A percentile compares a stretch with the other conserved stretches of the same genome.
These are phyloP conservation scores for Cystobasidium slooffiae DNA, from an alignment of 1,284 basidiomycete genomes.

Conservation along the genomic window DNA sequence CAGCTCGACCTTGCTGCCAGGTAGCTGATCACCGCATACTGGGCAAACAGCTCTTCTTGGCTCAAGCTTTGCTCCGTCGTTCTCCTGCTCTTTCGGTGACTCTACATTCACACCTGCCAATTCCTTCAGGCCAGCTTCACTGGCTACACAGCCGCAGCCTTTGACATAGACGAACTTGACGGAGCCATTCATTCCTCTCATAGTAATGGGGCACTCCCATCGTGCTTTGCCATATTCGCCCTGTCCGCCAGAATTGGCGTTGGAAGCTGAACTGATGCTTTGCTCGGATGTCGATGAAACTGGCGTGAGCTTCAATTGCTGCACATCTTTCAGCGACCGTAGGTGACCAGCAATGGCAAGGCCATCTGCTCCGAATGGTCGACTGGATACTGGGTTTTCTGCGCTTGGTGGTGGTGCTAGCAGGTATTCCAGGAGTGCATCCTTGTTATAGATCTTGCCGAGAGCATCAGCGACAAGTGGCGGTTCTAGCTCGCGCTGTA, in stretches of 20 bases:
- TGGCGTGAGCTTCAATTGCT: conserved; percentile 74
- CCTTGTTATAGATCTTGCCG: conserved; percentile 93
- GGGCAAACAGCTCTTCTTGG: conserved; percentile 29
- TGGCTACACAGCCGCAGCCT: conserved; percentile 87
- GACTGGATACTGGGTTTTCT: conserved; percentile 39
- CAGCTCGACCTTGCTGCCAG: conserved; percentile 43
- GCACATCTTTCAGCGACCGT: conserved; percentile 84
- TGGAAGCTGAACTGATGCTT: conserved; percentile 20
- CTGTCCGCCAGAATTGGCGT: conserved; percentile 41
- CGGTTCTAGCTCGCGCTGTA: conserved; percentile 75
- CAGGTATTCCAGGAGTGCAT: conserved; percentile 82
- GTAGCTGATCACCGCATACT: conserved; percentile 27
- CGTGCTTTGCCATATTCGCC: conserved; percentile 59
- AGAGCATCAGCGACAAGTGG: conserved; percentile 86
- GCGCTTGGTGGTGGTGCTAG: conserved; percentile 62
- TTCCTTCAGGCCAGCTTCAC: conserved; percentile 71
- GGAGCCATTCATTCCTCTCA: conserved; percentile 91
- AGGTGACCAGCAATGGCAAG: conserved; percentile 68
- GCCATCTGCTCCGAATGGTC: conserved; percentile 52
- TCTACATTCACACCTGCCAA: conserved; percentile 34
- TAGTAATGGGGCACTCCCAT: conserved; percentile 84
- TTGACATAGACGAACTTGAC: conserved; percentile 83
- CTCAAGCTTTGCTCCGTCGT: conserved; percentile 48
- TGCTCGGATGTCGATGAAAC: conserved; percentile 57
- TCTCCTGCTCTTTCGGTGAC: conserved; percentile 39